Conservation (phyloP, 805 yeast species). For the Candida loeiensis region DNA sequence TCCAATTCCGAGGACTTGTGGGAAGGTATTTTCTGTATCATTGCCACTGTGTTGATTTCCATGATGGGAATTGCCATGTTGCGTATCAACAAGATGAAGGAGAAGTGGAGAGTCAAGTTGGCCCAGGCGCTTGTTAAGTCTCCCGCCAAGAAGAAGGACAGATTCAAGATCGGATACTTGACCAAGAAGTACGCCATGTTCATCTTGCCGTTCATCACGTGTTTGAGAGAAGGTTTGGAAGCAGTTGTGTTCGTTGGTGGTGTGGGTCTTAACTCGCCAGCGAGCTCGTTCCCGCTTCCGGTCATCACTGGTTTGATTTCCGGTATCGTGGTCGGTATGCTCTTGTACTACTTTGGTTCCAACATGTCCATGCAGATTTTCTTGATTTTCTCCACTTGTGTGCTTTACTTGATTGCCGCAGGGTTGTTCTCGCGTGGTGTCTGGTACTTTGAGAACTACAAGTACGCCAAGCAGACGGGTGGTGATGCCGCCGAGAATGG, state of each 20-base stretch:
- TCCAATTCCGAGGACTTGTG: conserved; percentile 84
- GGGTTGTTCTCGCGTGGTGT: conserved; percentile 92
- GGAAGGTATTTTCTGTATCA: conserved; percentile 93
- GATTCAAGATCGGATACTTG: conserved; percentile 36
- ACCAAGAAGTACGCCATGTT: conserved; percentile 28
- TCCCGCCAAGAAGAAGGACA: conserved; percentile 48
- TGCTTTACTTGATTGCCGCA: conserved; percentile 84
- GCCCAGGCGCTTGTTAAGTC: conserved; percentile 73
- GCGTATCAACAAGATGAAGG: conserved; percentile 93
- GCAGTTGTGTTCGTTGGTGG: conserved; percentile 47
- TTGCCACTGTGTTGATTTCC: conserved; percentile 86
- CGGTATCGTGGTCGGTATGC: conserved; percentile 67
- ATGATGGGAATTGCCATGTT: conserved; percentile 96
- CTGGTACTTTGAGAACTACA: conserved; percentile 79
- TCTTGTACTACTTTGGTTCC: conserved; percentile 80
- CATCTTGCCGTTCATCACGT: conserved; percentile 24
- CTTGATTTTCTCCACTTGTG: conserved; percentile 81
- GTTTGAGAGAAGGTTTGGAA: conserved; percentile 28
- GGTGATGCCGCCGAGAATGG: conserved; percentile 95
- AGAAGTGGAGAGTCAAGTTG: conserved; percentile 93
- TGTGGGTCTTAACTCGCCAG: conserved; percentile 40
- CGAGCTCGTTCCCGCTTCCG: conserved; percentile 87
- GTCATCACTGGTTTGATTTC: conserved; percentile 82
- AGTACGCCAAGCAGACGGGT: conserved; percentile 66
- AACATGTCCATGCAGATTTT: conserved; percentile 80